These are phyloP conservation scores for Ogataea paradorogensis DNA, from an alignment of 805 yeast genomes.

Conservation along the genomic window DNA sequence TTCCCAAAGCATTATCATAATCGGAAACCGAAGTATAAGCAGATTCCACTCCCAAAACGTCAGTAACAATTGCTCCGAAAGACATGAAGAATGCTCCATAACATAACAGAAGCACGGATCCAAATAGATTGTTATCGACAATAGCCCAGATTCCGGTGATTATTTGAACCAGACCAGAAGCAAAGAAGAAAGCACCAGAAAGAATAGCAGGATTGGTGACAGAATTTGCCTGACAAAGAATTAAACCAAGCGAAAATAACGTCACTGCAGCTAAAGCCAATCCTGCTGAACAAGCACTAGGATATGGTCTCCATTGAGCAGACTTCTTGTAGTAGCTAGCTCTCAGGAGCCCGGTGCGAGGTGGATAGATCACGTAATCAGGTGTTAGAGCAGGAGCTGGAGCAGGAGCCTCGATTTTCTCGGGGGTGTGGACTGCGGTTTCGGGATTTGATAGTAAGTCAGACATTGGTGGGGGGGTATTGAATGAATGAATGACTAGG, in stretches of 20 bases:
- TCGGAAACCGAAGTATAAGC: conserved; percentile 38
- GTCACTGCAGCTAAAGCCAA: conserved; percentile 43
- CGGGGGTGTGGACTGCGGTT: conserved; percentile 25
- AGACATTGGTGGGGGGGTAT: conserved; percentile 9
- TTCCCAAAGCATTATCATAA: conserved; percentile 42
- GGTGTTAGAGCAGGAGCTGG: conserved; percentile 9
- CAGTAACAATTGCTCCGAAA: conserved; percentile 43
- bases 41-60: conserved; percentile 40
- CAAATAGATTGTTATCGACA: conserved; percentile 47
- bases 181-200: conserved; percentile 42
- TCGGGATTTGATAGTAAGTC: conserved; percentile 29
- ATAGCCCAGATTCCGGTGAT: conserved; percentile 53
- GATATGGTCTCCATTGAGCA: conserved; percentile 39
- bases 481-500: not conserved
- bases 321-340: conserved; percentile 46
- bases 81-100: conserved; percentile 51
- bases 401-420: conserved; percentile 6
- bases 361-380: conserved; percentile 34
- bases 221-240: conserved; percentile 42
- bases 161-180: conserved; percentile 48
- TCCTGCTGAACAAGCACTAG: conserved; percentile 51
- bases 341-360: conserved; percentile 39
- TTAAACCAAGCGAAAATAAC: conserved; percentile 47
- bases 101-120: conserved; percentile 44
- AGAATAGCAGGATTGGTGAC: conserved; percentile 42